Evolutionary conservation across 129 eudicot genomes (phyloP).

Genomic region (Scalesia atractyloides): DNA sequence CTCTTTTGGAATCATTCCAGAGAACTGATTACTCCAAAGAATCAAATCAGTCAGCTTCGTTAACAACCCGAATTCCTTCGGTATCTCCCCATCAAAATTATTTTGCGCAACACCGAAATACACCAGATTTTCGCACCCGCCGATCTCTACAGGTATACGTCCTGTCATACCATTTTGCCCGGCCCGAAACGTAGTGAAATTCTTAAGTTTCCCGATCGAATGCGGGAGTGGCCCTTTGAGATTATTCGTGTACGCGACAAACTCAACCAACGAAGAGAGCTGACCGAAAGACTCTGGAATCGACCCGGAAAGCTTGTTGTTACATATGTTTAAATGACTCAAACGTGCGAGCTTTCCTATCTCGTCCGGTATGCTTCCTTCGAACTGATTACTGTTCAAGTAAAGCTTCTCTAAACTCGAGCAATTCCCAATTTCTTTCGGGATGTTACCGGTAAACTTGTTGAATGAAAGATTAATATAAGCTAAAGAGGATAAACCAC

Average conservation of each 20-base stretch:
- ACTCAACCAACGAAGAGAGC: conserved; percentile 56
- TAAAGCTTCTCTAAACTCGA: conserved; percentile 42
- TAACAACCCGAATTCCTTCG: conserved; percentile 80
- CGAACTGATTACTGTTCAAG: conserved; percentile 61
- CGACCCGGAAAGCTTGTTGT: conserved; percentile 72
- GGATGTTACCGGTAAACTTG: conserved; percentile 57
- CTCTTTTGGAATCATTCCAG: conserved; percentile 76
- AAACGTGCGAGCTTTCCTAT: conserved; percentile 55
- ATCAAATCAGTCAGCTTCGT: conserved; percentile 58
- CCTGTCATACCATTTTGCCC: conserved; percentile 82
- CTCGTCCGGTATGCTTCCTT: conserved; percentile 71
- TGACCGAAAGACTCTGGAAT: conserved; percentile 76
- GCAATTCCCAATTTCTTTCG: conserved; percentile 71
- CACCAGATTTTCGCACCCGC: conserved; percentile 50
- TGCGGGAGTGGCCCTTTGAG: conserved; percentile 66
- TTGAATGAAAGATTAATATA: conserved; percentile 66
- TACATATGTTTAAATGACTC: conserved; percentile 63
- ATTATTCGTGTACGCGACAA: conserved; percentile 78
- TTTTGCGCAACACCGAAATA: conserved; percentile 91
- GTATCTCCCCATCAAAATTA: conserved; percentile 60
- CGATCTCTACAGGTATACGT: conserved; percentile 70
- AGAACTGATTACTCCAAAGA: conserved; percentile 75
- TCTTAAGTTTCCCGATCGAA: conserved; percentile 71
- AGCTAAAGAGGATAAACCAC: conserved; percentile 47
- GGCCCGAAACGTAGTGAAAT: conserved; percentile 64